Conservation (phyloP, 768 basidiomycete genomes). For the Hypholoma sublateritium region DNA sequence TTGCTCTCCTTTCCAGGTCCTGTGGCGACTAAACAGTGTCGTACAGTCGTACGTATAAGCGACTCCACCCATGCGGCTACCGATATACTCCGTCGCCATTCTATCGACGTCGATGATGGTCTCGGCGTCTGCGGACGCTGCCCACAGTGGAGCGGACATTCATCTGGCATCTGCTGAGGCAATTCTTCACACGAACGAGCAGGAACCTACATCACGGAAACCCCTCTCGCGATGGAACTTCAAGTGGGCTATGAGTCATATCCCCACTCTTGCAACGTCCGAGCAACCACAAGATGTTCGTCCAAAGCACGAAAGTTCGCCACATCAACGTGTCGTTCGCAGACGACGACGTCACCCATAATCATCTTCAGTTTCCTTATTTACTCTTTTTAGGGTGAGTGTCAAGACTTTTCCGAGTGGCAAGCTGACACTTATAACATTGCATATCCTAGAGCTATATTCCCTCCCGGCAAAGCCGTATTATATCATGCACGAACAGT, state of each 20-base stretch:
- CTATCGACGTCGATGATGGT: neutral
- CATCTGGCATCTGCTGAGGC: neutral
- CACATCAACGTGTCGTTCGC: neutral
- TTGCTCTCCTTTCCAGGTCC: neutral
- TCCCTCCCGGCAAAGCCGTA: too few relatives aligned
- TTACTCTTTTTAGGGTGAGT: neutral
- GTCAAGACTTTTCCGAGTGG: neutral
- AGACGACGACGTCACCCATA: constrained; percentile 1
- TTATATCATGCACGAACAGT: too few relatives aligned
- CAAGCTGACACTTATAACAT: too few relatives aligned
- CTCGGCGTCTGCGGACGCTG: neutral
- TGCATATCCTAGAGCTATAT: too few relatives aligned
- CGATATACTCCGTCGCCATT: neutral
- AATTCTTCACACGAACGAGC: neutral
- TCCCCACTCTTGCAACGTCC: neutral
- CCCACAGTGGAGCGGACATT: neutral
- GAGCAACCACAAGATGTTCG: neutral
- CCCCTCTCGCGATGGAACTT: neutral
- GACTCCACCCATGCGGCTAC: neutral
- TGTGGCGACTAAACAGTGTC: neutral
- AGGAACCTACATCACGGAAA: neutral
- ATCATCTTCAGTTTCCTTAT: neutral
- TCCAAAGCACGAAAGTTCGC: neutral
- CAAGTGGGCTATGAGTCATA: neutral
- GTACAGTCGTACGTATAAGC: neutral